phyloP scores from a whole-genome alignment of 2,329 filamentous ascomycete genomes.

The Curvularia spicifera region DNA sequence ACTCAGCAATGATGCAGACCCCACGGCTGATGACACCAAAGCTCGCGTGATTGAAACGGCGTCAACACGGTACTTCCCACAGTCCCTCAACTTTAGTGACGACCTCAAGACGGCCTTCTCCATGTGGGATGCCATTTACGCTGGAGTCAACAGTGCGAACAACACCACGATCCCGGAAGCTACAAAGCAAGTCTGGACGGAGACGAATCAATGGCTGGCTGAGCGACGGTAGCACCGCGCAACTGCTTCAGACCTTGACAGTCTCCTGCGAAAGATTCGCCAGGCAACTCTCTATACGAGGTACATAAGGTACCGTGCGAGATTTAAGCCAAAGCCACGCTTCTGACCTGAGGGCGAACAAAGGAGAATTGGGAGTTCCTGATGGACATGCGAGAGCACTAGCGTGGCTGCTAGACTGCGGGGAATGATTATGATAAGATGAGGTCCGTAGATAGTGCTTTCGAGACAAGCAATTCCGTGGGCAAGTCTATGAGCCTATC shows the following conservation, averaged over 20 bases:
- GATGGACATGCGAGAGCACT: not conserved
- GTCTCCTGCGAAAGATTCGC: not conserved
- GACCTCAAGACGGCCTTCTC: constrained; percentile 67
- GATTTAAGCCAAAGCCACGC: not conserved
- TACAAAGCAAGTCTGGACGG: constrained; percentile 62
- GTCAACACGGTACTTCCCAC: constrained; percentile 65
- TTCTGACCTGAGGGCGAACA: not conserved
- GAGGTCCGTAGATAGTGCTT: not conserved
- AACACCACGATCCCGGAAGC: constrained; percentile 50
- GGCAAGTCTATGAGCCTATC: not conserved
- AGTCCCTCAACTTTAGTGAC: constrained; percentile 62
- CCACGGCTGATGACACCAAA: constrained; percentile 58
- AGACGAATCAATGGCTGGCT: constrained; percentile 65
- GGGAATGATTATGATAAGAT: not conserved
- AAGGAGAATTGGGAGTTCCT: not conserved
- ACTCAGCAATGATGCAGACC: constrained; percentile 61
- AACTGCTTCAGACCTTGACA: too few species aligned
- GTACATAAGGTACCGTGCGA: not conserved
- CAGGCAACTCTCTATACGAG: not conserved
- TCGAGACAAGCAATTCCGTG: not conserved
- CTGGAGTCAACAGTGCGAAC: constrained; percentile 62
- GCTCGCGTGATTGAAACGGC: constrained; percentile 60
- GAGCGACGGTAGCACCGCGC: constrained; percentile 32
- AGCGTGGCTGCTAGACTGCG: not conserved
- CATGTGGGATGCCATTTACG: constrained; percentile 70